These are phyloP conservation scores for Hypoxylon crocopeplum DNA, from an alignment of 495 filamentous ascomycete species.

Conservation along the genomic window DNA sequence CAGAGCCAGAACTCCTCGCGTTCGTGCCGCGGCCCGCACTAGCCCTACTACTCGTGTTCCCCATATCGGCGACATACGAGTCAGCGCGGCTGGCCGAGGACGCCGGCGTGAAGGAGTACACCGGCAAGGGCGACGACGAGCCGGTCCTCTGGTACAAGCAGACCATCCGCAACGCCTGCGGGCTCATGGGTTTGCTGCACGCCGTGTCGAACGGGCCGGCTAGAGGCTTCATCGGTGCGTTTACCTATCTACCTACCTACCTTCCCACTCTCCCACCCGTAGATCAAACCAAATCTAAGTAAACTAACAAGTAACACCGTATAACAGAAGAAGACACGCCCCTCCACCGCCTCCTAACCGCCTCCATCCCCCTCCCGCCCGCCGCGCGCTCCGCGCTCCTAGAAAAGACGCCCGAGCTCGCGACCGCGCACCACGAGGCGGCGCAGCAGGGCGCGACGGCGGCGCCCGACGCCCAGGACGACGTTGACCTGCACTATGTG, in stretches of 20 bases:
- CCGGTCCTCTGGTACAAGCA: slow-evolving; percentile 85
- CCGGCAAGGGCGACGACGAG: slow-evolving; percentile 46
- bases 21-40: slow-evolving; percentile 84
- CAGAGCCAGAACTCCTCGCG: slow-evolving; percentile 76
- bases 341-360: slow-evolving; percentile 49
- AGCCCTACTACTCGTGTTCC: slow-evolving; percentile 86
- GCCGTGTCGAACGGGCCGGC: slow-evolving; percentile 63
- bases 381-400: slow-evolving; percentile 70
- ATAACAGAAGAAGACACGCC: slow-evolving; percentile 47
- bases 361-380: slow-evolving; percentile 60
- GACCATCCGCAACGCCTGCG: slow-evolving; percentile 88
- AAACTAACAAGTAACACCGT: not conserved
- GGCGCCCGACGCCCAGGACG: slow-evolving; percentile 70
- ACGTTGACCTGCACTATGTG: slow-evolving; percentile 83
- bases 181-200: slow-evolving; percentile 82
- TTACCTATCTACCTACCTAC: not conserved
- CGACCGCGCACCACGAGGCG: slow-evolving; percentile 73
- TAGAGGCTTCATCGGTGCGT: slow-evolving; percentile 49
- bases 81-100: slow-evolving; percentile 70
- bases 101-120: slow-evolving; percentile 50
- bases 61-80: slow-evolving; percentile 75
- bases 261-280: not conserved
- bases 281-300: not conserved
- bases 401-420: slow-evolving; percentile 73
- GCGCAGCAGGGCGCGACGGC: slow-evolving; percentile 74